phyloP scores from a whole-genome alignment of 1,284 basidiomycete species.

The Leccinum griseonigrum region DNA sequence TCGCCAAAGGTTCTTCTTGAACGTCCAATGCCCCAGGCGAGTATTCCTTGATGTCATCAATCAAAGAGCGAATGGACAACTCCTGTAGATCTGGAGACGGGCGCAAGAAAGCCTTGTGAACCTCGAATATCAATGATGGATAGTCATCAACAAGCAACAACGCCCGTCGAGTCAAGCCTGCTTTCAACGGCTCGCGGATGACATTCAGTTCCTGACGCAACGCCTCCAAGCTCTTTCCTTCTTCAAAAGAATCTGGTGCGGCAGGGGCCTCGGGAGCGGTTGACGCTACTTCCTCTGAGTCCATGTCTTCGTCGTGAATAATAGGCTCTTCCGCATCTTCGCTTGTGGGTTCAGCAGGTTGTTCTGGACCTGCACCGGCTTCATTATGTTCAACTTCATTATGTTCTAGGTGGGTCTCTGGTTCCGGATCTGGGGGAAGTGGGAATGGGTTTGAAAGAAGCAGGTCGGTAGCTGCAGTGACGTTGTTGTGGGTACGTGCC shows the following conservation, averaged over 20 bases:
- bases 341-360: slow-evolving; percentile 26
- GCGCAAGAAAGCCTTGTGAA: slow-evolving; percentile 77
- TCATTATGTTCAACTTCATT: slow-evolving; percentile 26
- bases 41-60: slow-evolving; percentile 72
- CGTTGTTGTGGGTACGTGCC: slow-evolving; percentile 82
- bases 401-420: slow-evolving; percentile 34
- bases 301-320: slow-evolving; percentile 31
- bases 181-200: slow-evolving; percentile 65
- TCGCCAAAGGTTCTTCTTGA: slow-evolving; percentile 72
- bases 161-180: slow-evolving; percentile 64
- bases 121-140: slow-evolving; percentile 86
- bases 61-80: slow-evolving; percentile 59
- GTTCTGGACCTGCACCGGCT: slow-evolving; percentile 28
- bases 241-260: slow-evolving; percentile 19
- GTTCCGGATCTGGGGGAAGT: slow-evolving; percentile 51
- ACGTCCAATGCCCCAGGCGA: slow-evolving; percentile 63
- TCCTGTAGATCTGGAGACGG: slow-evolving; percentile 57
- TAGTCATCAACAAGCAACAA: slow-evolving; percentile 85
- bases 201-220: slow-evolving; percentile 65
- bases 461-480: slow-evolving; percentile 87
- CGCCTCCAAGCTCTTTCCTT: slow-evolving; percentile 55
- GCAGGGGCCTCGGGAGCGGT: slow-evolving; percentile 12
- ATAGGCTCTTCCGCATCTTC: slow-evolving; percentile 27
- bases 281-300: slow-evolving; percentile 24
- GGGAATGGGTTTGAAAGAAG: slow-evolving; percentile 83